A percentile compares a stretch with the other conserved stretches of the same genome.
These are phyloP conservation scores for Hygrophorus pudorinus DNA, from an alignment of 768 basidiomycete species.

Conservation along the genomic window DNA sequence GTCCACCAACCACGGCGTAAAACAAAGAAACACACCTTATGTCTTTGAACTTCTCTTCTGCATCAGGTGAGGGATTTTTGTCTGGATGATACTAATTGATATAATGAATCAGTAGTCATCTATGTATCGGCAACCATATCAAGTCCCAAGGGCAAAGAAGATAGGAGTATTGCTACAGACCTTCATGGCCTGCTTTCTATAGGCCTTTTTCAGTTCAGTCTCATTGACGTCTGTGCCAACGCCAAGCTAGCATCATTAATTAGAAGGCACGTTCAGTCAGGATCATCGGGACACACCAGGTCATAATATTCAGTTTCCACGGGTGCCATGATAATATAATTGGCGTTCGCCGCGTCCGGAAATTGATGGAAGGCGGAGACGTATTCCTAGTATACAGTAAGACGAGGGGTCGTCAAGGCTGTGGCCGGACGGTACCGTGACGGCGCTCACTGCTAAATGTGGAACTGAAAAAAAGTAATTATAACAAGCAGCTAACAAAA, in stretches of 20 bases:
- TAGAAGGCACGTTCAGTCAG: not conserved
- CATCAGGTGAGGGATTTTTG: slow-evolving; percentile 88
- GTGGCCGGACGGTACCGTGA: too few species aligned
- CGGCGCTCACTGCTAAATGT: too few species aligned
- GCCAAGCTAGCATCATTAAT: slow-evolving; percentile 39
- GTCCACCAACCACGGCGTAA: not conserved
- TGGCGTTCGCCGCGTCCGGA: too few species aligned
- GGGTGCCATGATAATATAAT: slow-evolving; percentile 52
- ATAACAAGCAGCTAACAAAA: too few species aligned
- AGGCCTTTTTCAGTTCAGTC: slow-evolving; percentile 86
- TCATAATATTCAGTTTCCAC: slow-evolving; percentile 88
- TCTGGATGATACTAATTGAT: slow-evolving; percentile 77
- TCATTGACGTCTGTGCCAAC: slow-evolving; percentile 68
- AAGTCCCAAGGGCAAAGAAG: not conserved
- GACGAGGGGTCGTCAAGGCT: too few species aligned
- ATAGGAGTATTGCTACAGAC: slow-evolving; percentile 27
- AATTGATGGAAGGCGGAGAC: too few species aligned
- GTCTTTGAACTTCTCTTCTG: slow-evolving; percentile 94
- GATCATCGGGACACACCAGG: slow-evolving; percentile 37
- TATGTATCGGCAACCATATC: slow-evolving; percentile 1
- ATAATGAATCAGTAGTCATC: not conserved
- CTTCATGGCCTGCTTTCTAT: slow-evolving; percentile 90
- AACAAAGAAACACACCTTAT: slow-evolving; percentile 53
- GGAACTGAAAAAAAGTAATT: too few species aligned
- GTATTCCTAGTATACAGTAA: too few species aligned